A percentile compares a stretch with the other conserved stretches of the same genome.
These are phyloP conservation scores for Cymbopogon flexuosus DNA, from an alignment of 202 grass and related monocot species.

Conservation along the genomic window DNA sequence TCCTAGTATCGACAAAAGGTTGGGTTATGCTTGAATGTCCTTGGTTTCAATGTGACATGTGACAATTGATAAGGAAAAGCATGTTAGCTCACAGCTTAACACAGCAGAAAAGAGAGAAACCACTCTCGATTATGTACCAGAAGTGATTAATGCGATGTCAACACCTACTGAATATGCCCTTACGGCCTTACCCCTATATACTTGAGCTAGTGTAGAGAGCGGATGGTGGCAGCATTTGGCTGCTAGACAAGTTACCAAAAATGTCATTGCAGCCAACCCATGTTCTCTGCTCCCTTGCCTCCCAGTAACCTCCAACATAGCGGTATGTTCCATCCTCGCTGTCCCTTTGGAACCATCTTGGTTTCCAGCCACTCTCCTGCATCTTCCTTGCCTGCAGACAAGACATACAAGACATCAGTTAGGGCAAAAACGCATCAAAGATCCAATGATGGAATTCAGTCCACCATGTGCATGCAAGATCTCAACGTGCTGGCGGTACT, in stretches of 20 bases:
- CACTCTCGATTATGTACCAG: conserved; percentile 33
- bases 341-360: conserved; percentile 84
- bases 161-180: conserved; percentile 21
- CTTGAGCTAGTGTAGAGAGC: conserved; percentile 35
- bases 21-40: background rate
- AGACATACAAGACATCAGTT: background rate
- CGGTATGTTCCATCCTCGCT: conserved; percentile 48
- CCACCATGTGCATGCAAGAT: background rate
- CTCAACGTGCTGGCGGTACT: background rate
- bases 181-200: conserved; percentile 28
- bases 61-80: background rate
- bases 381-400: conserved; percentile 74
- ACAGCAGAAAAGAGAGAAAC: conserved; percentile 7
- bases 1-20: conserved; percentile 21
- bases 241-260: conserved; percentile 56
- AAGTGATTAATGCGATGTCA: conserved; percentile 25
- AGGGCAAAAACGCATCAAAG: background rate
- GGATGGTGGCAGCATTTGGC: conserved; percentile 8
- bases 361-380: conserved; percentile 96
- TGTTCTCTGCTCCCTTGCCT: conserved; percentile 61
- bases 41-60: conserved; percentile 4
- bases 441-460: conserved; percentile 3
- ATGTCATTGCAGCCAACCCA: conserved; percentile 75
- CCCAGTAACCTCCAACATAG: conserved; percentile 87
- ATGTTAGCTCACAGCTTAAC: conserved; percentile 32